Base-by-base conservation (phyloP, 805 yeast species). In the Saturnispora quitensis region DNA sequence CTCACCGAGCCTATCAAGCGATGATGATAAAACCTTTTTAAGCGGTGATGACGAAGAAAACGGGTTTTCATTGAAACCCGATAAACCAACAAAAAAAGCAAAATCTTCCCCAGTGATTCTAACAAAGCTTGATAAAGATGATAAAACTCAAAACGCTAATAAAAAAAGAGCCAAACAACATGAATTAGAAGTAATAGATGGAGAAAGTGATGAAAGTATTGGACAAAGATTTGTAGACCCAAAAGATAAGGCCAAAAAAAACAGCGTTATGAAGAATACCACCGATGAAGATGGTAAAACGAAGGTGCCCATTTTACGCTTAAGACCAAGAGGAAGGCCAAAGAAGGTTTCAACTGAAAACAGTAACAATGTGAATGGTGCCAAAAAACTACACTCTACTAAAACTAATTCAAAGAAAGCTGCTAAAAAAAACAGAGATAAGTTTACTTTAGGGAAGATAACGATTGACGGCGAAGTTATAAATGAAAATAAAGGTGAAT, bases 21-120 rank as follows among this genome's bases (percentile, higher is more conserved):
- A 51, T 40, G 31, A 46, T 18, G 33, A 22, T 20, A 15, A 48
- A 40, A 18, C 34, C 18, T 17, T 6, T 43, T 7, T 20, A 38
- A 46, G 47, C 28, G 43, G n/a, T 45, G 38, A 38, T 52, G 45
- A 43, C 10, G 36, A 43, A 34, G 48, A 47, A 27, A 34, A 27
- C 10, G 49, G 20, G 18, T 47, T 47, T 47, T 40, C 43, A 20
- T 48, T 48, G 17, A 45, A 40, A 10, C 47, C 47, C 4, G 18
- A 31, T 15, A 45, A 45, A 22, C 47, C 38, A 45, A 17, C 28
- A 13, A 34, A 18, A 17, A 31, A 10, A 17, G 18, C 17, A 18
- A 31, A 18, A 22, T 12, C 43, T n/a, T 18, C 25, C 12, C 13
- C 45, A 7, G 22, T n/a, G 13, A 24, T 7, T 4, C 35, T 20